phyloP scores from a whole-genome alignment of 2,329 filamentous ascomycete genomes.

The Fusarium albidum region DNA sequence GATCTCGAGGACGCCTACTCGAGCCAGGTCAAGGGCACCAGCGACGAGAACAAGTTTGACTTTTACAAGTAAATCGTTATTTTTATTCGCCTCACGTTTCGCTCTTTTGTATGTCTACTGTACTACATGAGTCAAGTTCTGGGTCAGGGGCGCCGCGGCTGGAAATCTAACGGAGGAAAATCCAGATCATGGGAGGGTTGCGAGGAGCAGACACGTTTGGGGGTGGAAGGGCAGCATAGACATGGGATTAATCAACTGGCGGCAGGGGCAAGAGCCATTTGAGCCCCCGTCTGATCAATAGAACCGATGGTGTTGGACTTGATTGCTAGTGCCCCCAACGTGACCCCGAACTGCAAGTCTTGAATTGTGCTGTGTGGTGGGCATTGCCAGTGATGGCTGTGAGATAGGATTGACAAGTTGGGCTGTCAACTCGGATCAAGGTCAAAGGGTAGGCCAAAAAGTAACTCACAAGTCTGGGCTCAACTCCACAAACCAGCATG shows the following conservation, averaged over 20 bases:
- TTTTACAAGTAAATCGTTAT: conserved; percentile 77
- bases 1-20: conserved; percentile 98
- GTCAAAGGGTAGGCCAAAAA: no score
- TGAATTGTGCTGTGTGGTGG: no score
- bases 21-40: conserved; percentile 87
- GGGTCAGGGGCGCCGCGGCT: not conserved
- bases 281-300: not conserved
- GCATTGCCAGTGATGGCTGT: no score
- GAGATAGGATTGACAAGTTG: no score
- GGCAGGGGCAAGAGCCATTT: conserved; percentile 9
- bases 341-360: no score
- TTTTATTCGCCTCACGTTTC: conserved; percentile 11
- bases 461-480: no score
- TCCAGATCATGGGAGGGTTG: conserved; percentile 10
- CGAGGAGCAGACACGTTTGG: conserved; percentile 5
- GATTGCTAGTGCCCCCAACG: not conserved
- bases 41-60: conserved; percentile 79
- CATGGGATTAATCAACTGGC: conserved; percentile 29
- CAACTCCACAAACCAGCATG: no score
- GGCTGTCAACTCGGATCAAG: no score
- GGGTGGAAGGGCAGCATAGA: conserved; percentile 28
- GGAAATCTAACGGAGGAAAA: conserved; percentile 23
- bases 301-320: conserved; percentile 1
- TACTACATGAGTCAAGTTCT: conserved; percentile 32
- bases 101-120: conserved; percentile 29